phyloP scores from a whole-genome alignment of 805 yeast species.

The Kodamaea jinghongensis region DNA sequence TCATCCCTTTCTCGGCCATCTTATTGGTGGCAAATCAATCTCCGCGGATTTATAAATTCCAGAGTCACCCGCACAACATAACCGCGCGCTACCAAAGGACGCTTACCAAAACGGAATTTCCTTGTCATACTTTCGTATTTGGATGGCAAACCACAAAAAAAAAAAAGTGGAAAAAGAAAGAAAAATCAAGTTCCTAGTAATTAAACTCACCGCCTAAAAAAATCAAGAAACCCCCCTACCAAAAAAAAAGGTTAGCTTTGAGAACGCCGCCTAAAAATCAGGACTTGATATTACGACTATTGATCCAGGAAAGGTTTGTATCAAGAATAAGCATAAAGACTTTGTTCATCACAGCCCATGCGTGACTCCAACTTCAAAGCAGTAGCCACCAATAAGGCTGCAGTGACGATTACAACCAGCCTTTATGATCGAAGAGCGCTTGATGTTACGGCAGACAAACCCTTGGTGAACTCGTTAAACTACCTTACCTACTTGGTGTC shows the following conservation, averaged over 20 bases:
- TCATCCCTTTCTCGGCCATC: too few relatives aligned
- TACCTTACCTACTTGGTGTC: constrained; percentile 86
- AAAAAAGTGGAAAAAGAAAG: background rate
- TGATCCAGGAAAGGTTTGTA: too few relatives aligned
- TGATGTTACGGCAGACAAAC: constrained; percentile 85
- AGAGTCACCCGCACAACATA: too few relatives aligned
- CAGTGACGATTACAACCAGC: constrained; percentile 85
- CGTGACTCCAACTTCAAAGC: constrained; percentile 87
- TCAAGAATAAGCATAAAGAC: background rate
- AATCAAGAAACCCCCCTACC: constrained; percentile 1
- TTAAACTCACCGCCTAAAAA: too few relatives aligned
- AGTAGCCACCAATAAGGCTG: constrained; percentile 77
- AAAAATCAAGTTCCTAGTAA: background rate
- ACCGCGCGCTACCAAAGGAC: too few relatives aligned
- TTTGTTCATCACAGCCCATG: constrained; percentile 44
- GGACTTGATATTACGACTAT: too few relatives aligned
- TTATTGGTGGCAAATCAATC: too few relatives aligned
- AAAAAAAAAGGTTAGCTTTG: constrained; percentile 2
- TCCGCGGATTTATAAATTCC: too few relatives aligned
- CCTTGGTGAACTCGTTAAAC: constrained; percentile 86
- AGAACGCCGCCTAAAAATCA: too few relatives aligned
- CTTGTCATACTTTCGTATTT: too few relatives aligned
- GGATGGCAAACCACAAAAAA: background rate
- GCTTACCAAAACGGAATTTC: too few relatives aligned
- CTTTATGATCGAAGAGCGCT: constrained; percentile 90